Conservation (phyloP, 1,139 yeast genomes). For the Candida gigantensis region DNA sequence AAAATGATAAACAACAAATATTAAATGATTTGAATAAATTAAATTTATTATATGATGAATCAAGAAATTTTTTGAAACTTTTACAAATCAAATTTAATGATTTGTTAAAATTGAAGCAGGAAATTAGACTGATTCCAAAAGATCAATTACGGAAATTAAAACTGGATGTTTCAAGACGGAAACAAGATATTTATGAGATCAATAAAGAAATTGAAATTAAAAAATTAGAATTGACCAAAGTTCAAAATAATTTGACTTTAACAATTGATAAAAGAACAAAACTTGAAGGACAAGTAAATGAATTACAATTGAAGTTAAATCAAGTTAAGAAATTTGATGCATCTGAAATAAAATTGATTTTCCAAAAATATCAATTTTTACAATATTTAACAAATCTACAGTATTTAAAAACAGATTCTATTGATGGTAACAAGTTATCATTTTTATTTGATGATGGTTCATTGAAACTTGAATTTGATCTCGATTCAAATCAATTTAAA, state of each 20-base stretch:
- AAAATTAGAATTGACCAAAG: constrained; percentile 15
- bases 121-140: background rate
- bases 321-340: constrained; percentile 2
- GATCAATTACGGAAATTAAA: constrained; percentile 8
- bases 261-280: constrained; percentile 9
- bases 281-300: constrained; percentile 22
- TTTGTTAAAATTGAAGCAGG: constrained; percentile 5
- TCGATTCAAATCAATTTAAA: constrained; percentile 11
- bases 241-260: constrained; percentile 16
- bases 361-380: constrained; percentile 24
- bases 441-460: constrained; percentile 21
- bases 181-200: constrained; percentile 1
- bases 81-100: constrained; percentile 25
- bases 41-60: constrained; percentile 17
- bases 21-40: constrained; percentile 23
- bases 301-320: constrained; percentile 22
- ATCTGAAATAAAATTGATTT: constrained; percentile 21
- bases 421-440: constrained; percentile 6
- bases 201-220: background rate
- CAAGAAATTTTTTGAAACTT: constrained; percentile 15
- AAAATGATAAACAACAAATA: constrained; percentile 27
- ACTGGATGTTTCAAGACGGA: constrained; percentile 1
- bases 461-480: constrained; percentile 18
- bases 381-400: constrained; percentile 25
- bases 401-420: constrained; percentile 12